Percentiles rank a stretch among this genome's conserved stretches.
Conservation (phyloP, 352 stramenopile genomes). For the Pythium folliculosum region DNA sequence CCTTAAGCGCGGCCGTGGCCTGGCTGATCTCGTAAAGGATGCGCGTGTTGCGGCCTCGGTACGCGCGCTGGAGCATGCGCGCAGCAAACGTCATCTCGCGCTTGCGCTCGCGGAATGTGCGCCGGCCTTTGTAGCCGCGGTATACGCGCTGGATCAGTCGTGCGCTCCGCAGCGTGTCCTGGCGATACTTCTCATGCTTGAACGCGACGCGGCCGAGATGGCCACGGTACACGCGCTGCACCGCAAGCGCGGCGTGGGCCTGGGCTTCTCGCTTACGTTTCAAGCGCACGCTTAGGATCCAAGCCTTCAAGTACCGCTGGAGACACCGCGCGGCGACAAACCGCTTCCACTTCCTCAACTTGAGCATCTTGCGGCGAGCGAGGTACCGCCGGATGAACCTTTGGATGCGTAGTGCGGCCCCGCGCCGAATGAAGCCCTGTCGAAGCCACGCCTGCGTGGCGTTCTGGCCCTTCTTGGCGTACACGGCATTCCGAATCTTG, state of each 20-base stretch:
- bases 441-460: constrained; percentile 52
- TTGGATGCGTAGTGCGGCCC: constrained; percentile 50
- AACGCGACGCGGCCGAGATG: constrained; percentile 36
- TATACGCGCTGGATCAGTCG: constrained; percentile 49
- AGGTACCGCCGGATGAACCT: constrained; percentile 47
- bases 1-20: constrained; percentile 49
- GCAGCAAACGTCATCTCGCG: constrained; percentile 41
- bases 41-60: constrained; percentile 40
- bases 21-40: constrained; percentile 62
- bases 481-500: constrained; percentile 63
- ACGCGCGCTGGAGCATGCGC: constrained; percentile 47
- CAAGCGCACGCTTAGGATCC: constrained; percentile 42
- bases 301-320: constrained; percentile 53
- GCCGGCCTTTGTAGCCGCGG: constrained; percentile 38
- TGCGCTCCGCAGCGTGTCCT: constrained; percentile 32
- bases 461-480: constrained; percentile 54
- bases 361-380: constrained; percentile 43
- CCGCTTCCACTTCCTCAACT: constrained; percentile 43
- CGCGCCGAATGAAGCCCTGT: constrained; percentile 43
- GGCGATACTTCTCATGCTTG: constrained; percentile 31
- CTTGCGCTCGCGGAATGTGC: constrained; percentile 27
- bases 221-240: constrained; percentile 58
- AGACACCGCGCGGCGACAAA: constrained; percentile 48
- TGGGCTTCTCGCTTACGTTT: constrained; percentile 39
- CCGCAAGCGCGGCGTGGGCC: constrained; percentile 34